phyloP scores from a whole-genome alignment of 306 rosid species.

The Dryas octopetala region DNA sequence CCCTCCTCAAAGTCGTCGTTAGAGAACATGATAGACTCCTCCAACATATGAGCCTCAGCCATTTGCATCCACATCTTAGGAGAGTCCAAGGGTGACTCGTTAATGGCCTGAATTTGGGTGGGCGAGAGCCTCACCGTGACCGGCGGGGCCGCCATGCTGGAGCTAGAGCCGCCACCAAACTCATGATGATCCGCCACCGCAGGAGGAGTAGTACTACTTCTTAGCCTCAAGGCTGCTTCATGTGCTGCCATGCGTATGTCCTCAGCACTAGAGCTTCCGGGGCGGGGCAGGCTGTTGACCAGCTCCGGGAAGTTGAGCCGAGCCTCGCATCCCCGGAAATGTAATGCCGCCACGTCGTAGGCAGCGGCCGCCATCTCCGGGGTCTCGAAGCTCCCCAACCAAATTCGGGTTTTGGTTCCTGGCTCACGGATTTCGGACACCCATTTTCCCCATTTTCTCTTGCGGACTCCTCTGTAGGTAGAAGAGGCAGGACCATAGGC shows the following conservation, averaged over 20 bases:
- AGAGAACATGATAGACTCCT: constrained; percentile 35
- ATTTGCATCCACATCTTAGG: constrained; percentile 91
- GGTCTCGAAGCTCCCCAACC: constrained; percentile 77
- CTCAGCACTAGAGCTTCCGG: constrained; percentile 44
- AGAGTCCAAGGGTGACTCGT: constrained; percentile 80
- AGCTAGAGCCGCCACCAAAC: neutral
- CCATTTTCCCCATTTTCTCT: constrained; percentile 98
- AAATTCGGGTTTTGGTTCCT: constrained; percentile 70
- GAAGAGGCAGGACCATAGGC: constrained; percentile 54
- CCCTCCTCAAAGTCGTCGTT: constrained; percentile 32
- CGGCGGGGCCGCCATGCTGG: constrained; percentile 19
- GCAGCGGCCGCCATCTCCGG: constrained; percentile 53
- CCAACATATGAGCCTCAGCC: constrained; percentile 32
- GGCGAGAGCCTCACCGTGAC: constrained; percentile 55
- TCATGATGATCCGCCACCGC: neutral
- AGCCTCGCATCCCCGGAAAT: constrained; percentile 55
- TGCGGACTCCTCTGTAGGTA: constrained; percentile 79
- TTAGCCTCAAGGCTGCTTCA: constrained; percentile 59
- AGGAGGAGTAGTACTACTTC: neutral
- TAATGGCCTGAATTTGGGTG: constrained; percentile 79
- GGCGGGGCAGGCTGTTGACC: constrained; percentile 44
- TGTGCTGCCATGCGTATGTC: constrained; percentile 74
- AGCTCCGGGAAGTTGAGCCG: constrained; percentile 72
- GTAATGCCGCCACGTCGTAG: constrained; percentile 80
- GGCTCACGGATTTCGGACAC: constrained; percentile 92